Base-by-base conservation (phyloP, 164 flowering plant species). In the Tetrastigma voinierianum region DNA sequence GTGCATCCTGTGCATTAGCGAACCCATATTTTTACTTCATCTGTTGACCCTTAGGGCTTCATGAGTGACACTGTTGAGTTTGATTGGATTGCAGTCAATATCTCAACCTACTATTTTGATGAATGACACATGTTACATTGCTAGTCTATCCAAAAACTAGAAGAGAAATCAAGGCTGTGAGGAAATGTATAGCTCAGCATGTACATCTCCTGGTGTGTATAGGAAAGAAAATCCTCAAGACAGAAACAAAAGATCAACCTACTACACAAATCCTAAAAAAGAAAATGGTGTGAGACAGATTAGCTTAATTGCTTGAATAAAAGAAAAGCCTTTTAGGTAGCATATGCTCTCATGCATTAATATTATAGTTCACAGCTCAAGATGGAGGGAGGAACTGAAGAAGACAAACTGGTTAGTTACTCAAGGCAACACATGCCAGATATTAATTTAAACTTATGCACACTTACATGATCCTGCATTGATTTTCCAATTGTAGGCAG, bases 401-500 rank as follows among this genome's bases (percentile, higher is more conserved):
- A 60, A 24, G 18, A n/a, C 11, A 67, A 60, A 32, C 40, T 7
- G 7, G 43, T 46, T 11, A 68, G 19, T 16, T 18, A 46, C 54
- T 20, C 52, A 15, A 53, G 20, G 16, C 11, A 63, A 69, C 44
- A 12, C 32, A 25, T 24, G 55, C 40, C 47, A 32, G 32, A 51
- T 57, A 56, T n/a, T 48, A 17, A 48, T 45, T 12, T 51, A 14
- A 24, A 55, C 12, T 17, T 4, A 47, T 54, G 8, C 13, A 65
- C 15, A 68, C 93, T 84, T 73, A 91, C 98, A 85, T 94, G 98
- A 73, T 94, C 96, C 69, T 86, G 86, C 88, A 94, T 51, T 24
- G 97, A 84, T 78, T 89, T 94, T 47, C 98, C 97, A 79, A 94
- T 94, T 17, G 88, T 69, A 48, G 98, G 96, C 57, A 90, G 80